These are phyloP conservation scores for Antrodiella citrinella DNA, from an alignment of 768 basidiomycete genomes.

Conservation along the genomic window DNA sequence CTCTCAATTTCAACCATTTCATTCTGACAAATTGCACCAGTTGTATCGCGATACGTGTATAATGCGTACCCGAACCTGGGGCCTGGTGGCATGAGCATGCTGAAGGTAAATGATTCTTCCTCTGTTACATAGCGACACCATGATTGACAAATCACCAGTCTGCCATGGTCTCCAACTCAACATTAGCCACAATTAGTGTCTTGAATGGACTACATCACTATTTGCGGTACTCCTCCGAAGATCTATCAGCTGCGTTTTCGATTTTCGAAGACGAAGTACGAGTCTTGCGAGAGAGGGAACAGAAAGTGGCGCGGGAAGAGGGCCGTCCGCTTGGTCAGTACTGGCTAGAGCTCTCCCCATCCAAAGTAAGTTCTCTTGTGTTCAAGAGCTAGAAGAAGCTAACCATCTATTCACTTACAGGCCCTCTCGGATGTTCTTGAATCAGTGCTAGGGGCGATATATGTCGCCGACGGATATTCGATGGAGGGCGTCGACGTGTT, in stretches of 20 bases:
- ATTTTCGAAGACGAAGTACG: constrained; percentile 44
- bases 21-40: no score
- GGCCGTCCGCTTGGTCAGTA: constrained; percentile 54
- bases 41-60: constrained; percentile 50
- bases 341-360: constrained; percentile 71
- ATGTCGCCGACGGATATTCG: constrained; percentile 67
- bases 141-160: constrained; percentile 35
- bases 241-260: constrained; percentile 41
- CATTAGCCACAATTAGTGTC: constrained; percentile 71
- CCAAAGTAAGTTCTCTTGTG: constrained; percentile 49
- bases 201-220: constrained; percentile 56
- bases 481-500: constrained; percentile 52
- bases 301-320: constrained; percentile 38
- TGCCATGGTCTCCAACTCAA: constrained; percentile 80
- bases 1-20: not conserved
- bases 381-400: not conserved
- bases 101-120: constrained; percentile 75
- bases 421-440: constrained; percentile 75
- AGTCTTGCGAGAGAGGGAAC: constrained; percentile 38
- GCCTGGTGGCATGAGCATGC: constrained; percentile 69
- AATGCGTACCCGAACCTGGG: constrained; percentile 52
- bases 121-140: not conserved
- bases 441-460: constrained; percentile 71
- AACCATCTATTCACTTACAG: constrained; percentile 28
- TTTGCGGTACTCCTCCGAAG: constrained; percentile 49